Evolutionary conservation across 768 basidiomycete species (phyloP).

Genomic region (Xanthoconium stramineum): DNA sequence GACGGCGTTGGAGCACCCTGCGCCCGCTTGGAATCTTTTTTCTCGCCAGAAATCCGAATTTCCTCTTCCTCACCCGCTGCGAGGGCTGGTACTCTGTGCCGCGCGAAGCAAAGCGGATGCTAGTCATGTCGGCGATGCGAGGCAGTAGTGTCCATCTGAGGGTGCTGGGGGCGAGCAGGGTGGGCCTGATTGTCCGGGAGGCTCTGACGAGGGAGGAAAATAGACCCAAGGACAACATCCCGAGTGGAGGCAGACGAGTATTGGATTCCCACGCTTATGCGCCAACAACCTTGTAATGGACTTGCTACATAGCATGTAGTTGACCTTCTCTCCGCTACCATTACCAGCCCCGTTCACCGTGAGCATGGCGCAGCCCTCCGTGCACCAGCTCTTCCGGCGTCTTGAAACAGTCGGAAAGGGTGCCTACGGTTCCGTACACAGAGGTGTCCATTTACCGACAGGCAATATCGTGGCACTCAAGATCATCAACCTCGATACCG

Average conservation of each 20-base stretch:
- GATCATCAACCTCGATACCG: slow-evolving; percentile 96
- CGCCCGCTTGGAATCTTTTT: slow-evolving; percentile 66
- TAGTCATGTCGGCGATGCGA: slow-evolving; percentile 16
- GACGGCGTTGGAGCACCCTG: slow-evolving; percentile 67
- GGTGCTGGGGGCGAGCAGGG: slow-evolving; percentile 11
- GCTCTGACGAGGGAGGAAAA: slow-evolving; percentile 24
- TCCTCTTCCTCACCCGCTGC: slow-evolving; percentile 88
- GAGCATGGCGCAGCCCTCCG: slow-evolving; percentile 50
- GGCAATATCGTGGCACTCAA: slow-evolving; percentile 94
- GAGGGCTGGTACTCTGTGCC: slow-evolving; percentile 98
- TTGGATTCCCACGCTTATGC: slow-evolving; percentile 18
- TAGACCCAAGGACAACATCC: slow-evolving; percentile 13
- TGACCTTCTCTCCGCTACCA: not conserved
- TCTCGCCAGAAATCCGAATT: slow-evolving; percentile 85
- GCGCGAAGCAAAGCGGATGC: slow-evolving; percentile 55
- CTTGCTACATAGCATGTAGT: not conserved
- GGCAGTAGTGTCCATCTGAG: slow-evolving; percentile 23
- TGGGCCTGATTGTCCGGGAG: slow-evolving; percentile 20
- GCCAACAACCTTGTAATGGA: not conserved
- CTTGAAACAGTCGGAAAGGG: slow-evolving; percentile 95
- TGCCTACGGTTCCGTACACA: slow-evolving; percentile 94
- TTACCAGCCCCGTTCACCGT: not conserved
- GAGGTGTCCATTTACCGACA: slow-evolving; percentile 78
- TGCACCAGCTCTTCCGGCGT: slow-evolving; percentile 78
- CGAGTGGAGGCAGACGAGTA: not conserved